Conservation (phyloP, 2,329 filamentous ascomycete genomes). For the Fusarium subtropicale region DNA sequence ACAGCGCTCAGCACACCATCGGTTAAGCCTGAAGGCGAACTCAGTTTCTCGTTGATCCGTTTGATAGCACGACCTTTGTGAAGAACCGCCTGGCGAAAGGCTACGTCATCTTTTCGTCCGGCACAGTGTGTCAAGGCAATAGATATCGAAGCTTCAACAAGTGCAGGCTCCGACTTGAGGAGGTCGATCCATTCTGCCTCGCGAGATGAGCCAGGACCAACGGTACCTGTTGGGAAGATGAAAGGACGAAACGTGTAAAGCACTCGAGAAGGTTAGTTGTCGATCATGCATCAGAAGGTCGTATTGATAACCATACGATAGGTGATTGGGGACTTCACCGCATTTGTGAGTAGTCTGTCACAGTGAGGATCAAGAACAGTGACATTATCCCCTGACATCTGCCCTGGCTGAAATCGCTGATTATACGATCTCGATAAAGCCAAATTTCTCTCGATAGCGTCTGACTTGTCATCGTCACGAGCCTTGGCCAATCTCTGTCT, state of each 20-base stretch:
- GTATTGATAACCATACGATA: not conserved
- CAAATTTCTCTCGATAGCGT: not conserved
- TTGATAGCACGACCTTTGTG: constrained; percentile 29
- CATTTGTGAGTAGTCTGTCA: not conserved
- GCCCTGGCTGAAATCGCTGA: not conserved
- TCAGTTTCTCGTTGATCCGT: constrained; percentile 29
- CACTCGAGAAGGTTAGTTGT: not conserved
- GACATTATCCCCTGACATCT: too few relatives aligned
- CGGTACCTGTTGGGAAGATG: constrained; percentile 1
- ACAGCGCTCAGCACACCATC: constrained; percentile 41
- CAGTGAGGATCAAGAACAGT: not conserved
- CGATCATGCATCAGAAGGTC: rapidly evolving
- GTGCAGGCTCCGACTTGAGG: constrained; percentile 41
- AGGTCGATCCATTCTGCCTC: constrained; percentile 31
- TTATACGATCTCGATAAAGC: not conserved
- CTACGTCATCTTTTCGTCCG: not conserved
- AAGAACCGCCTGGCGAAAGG: not conserved
- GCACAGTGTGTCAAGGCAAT: constrained; percentile 29
- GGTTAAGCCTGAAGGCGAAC: constrained; percentile 4
- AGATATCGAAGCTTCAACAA: constrained; percentile 42
- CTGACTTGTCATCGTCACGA: not conserved
- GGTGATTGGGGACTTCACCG: not conserved
- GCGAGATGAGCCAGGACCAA: constrained; percentile 6
- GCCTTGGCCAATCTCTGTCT: constrained; percentile 8
- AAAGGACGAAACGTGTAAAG: constrained; percentile 13